Evolutionary conservation across 2,329 filamentous ascomycete species (phyloP).

Genomic region (Tolypocladium tundrense): DNA sequence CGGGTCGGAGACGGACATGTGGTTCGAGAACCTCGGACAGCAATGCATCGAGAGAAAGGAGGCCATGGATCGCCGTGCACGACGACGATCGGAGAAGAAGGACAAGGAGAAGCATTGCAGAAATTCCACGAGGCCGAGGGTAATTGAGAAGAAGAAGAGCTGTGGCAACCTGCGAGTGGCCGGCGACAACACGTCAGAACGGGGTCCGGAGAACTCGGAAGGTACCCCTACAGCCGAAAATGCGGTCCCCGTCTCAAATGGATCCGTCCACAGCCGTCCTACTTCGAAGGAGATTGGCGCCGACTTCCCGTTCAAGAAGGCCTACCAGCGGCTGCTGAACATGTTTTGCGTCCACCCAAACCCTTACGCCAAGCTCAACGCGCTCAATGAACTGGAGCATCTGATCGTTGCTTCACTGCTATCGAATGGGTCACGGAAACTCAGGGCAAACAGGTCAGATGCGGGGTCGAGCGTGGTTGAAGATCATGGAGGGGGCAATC

Average conservation of each 20-base stretch:
- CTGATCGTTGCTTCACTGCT: constrained; percentile 66
- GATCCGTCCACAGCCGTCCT: constrained; percentile 7
- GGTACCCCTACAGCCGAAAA: constrained; percentile 26
- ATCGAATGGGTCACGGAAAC: constrained; percentile 21
- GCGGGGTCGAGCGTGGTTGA: constrained; percentile 21
- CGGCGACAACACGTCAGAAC: constrained; percentile 28
- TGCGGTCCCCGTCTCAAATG: constrained; percentile 22
- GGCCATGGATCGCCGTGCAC: constrained; percentile 37
- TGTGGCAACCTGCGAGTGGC: constrained; percentile 52
- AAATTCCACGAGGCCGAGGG: constrained; percentile 36
- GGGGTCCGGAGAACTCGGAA: constrained; percentile 27
- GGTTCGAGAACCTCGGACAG: constrained; percentile 64
- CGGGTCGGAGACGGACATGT: constrained; percentile 86
- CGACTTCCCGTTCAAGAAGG: constrained; percentile 71
- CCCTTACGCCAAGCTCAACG: constrained; percentile 75
- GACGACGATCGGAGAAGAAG: constrained; percentile 28
- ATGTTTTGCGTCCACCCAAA: constrained; percentile 87
- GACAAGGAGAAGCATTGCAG: constrained; percentile 28
- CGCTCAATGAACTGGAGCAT: constrained; percentile 71
- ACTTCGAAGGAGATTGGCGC: constrained; percentile 14
- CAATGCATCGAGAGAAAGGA: constrained; percentile 55
- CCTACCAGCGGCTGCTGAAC: constrained; percentile 68
- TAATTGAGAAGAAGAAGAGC: constrained; percentile 57
- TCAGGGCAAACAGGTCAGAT: constrained; percentile 25
- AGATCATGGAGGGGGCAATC: constrained; percentile 22